These are phyloP conservation scores for Clarireedia hainanense DNA, from an alignment of 2,329 filamentous ascomycete species.

Conservation along the genomic window DNA sequence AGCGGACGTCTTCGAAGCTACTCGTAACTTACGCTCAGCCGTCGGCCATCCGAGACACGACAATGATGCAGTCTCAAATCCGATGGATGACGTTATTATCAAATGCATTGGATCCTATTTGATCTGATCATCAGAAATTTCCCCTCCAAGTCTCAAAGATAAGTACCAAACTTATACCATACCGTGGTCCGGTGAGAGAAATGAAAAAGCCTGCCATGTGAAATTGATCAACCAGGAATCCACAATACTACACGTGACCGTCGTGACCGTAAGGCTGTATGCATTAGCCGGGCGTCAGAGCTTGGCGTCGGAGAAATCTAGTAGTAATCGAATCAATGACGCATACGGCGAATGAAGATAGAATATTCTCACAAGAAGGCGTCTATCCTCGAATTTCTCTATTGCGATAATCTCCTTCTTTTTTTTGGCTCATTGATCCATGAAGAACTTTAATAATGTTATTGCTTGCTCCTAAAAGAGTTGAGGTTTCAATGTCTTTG, in stretches of 20 bases:
- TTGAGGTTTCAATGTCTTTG: background rate
- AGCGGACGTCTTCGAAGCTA: too few species aligned
- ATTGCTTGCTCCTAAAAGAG: background rate
- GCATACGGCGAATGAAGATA: background rate
- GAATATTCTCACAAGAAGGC: too few species aligned
- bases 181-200: too few species aligned
- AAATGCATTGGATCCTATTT: constrained; percentile 6
- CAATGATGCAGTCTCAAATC: background rate
- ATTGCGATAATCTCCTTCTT: background rate
- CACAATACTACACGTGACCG: too few species aligned
- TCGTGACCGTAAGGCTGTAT: too few species aligned
- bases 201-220: too few species aligned
- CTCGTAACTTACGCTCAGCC: too few species aligned
- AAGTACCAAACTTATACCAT: too few species aligned
- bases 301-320: too few species aligned
- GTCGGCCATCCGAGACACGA: background rate
- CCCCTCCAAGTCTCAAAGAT: constrained; percentile 3
- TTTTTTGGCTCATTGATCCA: background rate
- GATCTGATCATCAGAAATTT: constrained; percentile 6
- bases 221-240: too few species aligned
- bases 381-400: background rate
- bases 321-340: too few species aligned
- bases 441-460: background rate
- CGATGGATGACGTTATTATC: constrained; percentile 4
- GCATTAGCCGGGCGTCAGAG: too few species aligned